These are phyloP conservation scores for Russula sp. DNA, from an alignment of 768 basidiomycete genomes.

Conservation along the genomic window DNA sequence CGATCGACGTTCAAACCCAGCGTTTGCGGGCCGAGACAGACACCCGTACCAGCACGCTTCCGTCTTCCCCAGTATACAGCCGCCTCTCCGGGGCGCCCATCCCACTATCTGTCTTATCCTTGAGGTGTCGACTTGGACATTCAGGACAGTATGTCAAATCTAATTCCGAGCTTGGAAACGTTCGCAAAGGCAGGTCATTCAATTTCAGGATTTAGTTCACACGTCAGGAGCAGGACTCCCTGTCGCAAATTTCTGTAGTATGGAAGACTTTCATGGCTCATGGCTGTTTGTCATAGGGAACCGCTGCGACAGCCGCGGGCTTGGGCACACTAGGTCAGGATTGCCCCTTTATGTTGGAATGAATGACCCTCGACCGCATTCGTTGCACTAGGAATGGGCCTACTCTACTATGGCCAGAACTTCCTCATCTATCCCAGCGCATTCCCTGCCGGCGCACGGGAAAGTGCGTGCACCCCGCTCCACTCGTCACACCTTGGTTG, in stretches of 20 bases:
- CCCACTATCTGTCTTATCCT: neutral
- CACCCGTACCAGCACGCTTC: neutral
- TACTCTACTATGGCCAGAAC: slow-evolving; percentile 83
- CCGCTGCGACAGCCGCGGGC: slow-evolving; percentile 35
- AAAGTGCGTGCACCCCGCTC: slow-evolving; percentile 39
- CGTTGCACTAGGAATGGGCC: slow-evolving; percentile 47
- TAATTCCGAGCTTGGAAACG: slow-evolving; percentile 39
- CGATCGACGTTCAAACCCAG: too few species aligned
- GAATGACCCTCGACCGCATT: neutral
- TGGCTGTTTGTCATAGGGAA: slow-evolving; percentile 27
- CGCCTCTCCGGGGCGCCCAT: neutral
- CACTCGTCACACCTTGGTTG: neutral
- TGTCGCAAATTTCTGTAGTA: neutral
- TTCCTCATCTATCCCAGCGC: slow-evolving; percentile 88
- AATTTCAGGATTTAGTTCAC: neutral
- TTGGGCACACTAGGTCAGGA: slow-evolving; percentile 34
- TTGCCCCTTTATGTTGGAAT: slow-evolving; percentile 6
- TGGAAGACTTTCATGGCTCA: neutral
- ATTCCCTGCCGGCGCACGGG: slow-evolving; percentile 73
- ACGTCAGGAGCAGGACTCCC: neutral
- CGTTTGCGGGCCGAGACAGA: neutral
- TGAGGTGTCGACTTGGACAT: neutral
- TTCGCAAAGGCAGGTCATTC: slow-evolving; percentile 39
- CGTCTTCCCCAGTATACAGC: neutral
- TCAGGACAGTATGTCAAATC: slow-evolving; percentile 32